Evolutionary conservation across 331 rosid genomes (phyloP).

Genomic region (Quercus lobata): DNA sequence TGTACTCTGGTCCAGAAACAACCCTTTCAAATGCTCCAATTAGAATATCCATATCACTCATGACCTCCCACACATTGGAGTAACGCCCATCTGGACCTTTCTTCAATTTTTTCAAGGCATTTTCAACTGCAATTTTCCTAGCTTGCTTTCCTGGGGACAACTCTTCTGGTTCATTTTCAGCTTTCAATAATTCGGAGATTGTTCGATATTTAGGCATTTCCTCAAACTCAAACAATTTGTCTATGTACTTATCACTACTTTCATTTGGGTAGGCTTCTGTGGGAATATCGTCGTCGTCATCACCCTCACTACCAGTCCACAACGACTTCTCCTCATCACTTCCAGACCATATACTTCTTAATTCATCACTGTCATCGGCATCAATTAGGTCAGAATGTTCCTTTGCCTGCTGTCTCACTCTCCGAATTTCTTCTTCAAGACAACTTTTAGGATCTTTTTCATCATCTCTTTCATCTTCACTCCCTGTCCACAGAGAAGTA

Average conservation of each 20-base stretch:
- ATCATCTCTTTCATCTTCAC: constrained; percentile 68
- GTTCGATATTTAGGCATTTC: constrained; percentile 76
- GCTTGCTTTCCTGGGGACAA: constrained; percentile 88
- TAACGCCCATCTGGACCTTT: constrained; percentile 86
- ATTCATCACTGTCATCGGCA: constrained; percentile 85
- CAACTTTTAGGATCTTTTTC: constrained; percentile 28
- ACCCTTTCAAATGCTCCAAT: constrained; percentile 86
- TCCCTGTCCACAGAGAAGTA: constrained; percentile 66
- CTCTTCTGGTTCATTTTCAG: constrained; percentile 81
- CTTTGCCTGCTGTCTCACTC: constrained; percentile 66
- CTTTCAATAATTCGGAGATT: constrained; percentile 65
- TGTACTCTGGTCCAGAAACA: constrained; percentile 84
- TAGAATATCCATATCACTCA: constrained; percentile 80
- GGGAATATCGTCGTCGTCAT: constrained; percentile 70
- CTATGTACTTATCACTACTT: constrained; percentile 71
- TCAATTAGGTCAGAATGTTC: constrained; percentile 67
- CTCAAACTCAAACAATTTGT: constrained; percentile 80
- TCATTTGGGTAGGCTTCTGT: constrained; percentile 83
- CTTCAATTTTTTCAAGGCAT: constrained; percentile 80
- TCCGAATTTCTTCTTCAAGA: constrained; percentile 58
- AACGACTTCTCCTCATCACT: constrained; percentile 87
- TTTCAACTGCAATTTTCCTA: constrained; percentile 81
- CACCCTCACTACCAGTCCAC: constrained; percentile 93
- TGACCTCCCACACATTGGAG: constrained; percentile 82
- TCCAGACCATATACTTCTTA: constrained; percentile 87